Evolutionary conservation across 192 early-diverging fungal genomes (phyloP).

Genomic region (Umbelopsis sp.): DNA sequence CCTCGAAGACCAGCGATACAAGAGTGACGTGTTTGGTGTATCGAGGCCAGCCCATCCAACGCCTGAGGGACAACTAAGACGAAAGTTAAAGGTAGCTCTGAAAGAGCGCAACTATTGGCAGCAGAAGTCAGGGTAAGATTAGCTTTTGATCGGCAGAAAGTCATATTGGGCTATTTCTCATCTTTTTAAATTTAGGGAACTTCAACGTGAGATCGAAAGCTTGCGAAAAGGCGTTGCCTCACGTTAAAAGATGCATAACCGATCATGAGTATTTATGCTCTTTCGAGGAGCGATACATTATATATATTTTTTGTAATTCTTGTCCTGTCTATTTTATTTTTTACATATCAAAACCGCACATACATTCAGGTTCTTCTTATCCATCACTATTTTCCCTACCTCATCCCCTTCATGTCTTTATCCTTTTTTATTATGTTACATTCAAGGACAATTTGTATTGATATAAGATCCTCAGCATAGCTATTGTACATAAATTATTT

Average conservation of each 20-base stretch:
- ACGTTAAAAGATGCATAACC: not conserved
- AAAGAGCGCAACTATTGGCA: constrained; percentile 30
- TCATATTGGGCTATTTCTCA: not conserved
- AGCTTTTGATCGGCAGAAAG: too few relatives aligned
- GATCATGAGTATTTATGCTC: not conserved
- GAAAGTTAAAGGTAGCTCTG: constrained; percentile 20
- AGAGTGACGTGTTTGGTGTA: constrained; percentile 5
- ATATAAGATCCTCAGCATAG: not conserved
- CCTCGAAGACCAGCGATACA: constrained; percentile 1
- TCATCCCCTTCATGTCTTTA: not conserved
- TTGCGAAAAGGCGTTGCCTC: not conserved
- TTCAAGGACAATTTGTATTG: constrained; percentile 2
- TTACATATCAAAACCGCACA: not conserved
- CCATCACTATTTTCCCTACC: not conserved
- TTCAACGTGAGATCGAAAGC: constrained; percentile 8
- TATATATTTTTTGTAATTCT: not conserved
- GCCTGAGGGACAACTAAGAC: constrained; percentile 20
- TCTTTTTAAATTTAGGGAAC: not conserved
- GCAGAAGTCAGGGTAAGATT: constrained; percentile 23
- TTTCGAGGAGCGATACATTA: too few relatives aligned
- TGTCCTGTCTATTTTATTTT: not conserved
- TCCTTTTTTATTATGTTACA: constrained; percentile 15
- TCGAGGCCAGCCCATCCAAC: not conserved
- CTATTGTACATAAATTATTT: constrained; percentile 23
- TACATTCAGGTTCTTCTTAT: not conserved